A percentile compares a stretch with the other conserved stretches of the same genome.
phyloP scores from a whole-genome alignment of 139 green algal genomes.

The Tetratostichococcus sp. region DNA sequence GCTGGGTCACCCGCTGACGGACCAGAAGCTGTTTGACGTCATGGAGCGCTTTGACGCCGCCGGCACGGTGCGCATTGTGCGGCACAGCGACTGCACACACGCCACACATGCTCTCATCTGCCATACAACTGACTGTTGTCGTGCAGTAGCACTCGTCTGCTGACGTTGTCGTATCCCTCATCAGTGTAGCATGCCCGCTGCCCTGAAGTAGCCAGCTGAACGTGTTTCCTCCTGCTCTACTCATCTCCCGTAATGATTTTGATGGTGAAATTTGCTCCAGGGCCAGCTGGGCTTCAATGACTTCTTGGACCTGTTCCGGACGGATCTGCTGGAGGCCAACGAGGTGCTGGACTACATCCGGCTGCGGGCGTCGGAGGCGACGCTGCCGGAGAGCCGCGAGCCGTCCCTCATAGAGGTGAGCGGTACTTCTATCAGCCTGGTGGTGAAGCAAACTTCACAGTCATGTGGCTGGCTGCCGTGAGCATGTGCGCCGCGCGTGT shows the following conservation, averaged over 20 bases:
- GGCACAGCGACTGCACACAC: no score
- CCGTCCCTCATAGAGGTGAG: background rate
- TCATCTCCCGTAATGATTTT: no score
- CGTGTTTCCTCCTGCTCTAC: no score
- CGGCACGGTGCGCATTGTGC: background rate
- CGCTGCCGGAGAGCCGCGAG: background rate
- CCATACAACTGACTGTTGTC: no score
- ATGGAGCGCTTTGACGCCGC: conserved; percentile 3
- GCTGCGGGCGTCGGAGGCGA: background rate
- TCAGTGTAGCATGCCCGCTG: no score
- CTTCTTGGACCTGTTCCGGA: conserved; percentile 57
- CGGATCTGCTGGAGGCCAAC: conserved; percentile 48
- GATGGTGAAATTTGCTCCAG: background rate
- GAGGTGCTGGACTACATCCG: conserved; percentile 29
- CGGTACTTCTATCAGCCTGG: no score
- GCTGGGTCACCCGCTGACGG: conserved; percentile 28
- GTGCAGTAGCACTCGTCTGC: no score
- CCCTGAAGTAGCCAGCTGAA: no score
- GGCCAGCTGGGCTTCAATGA: conserved; percentile 49
- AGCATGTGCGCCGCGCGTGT: no score
- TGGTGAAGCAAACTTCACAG: background rate
- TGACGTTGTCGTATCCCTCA: no score
- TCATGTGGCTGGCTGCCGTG: no score
- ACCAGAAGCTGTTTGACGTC: conserved; percentile 24
- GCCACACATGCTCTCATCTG: no score